These are phyloP conservation scores for Pichia phayaonensis DNA, from an alignment of 805 yeast species.

Conservation along the genomic window DNA sequence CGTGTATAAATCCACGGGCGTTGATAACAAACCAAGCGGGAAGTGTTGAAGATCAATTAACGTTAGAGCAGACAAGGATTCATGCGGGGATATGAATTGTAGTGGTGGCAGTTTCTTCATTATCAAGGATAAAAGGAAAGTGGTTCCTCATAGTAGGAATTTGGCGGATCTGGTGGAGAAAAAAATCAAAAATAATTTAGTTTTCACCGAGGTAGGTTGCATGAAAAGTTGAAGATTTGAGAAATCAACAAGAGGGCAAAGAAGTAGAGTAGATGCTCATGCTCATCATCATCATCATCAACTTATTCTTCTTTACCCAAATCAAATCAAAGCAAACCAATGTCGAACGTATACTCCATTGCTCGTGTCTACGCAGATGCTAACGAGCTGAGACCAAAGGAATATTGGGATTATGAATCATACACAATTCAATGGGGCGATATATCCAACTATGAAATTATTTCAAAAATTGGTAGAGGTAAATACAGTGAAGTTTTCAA, in stretches of 20 bases:
- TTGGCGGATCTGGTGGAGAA: too few species aligned
- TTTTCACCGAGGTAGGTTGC: too few species aligned
- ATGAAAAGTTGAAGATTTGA: too few species aligned
- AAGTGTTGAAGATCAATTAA: neutral
- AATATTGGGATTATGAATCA: slow-evolving; percentile 76
- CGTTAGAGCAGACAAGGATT: neutral
- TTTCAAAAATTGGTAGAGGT: slow-evolving; percentile 83
- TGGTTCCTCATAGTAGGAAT: too few species aligned
- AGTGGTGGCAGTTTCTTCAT: neutral
- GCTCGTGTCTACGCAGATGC: slow-evolving; percentile 79
- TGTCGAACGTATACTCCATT: slow-evolving; percentile 21
- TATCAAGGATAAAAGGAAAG: too few species aligned
- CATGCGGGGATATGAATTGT: neutral
- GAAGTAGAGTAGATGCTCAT: too few species aligned
- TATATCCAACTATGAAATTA: slow-evolving; percentile 78
- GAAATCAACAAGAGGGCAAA: neutral
- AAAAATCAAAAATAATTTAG: too few species aligned
- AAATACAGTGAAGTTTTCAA: slow-evolving; percentile 91
- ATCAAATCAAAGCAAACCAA: neutral
- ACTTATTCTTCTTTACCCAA: too few species aligned
- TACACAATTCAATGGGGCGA: slow-evolving; percentile 76
- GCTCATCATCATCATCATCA: too few species aligned
- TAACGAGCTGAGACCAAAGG: slow-evolving; percentile 63
- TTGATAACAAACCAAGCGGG: slow-evolving; percentile 9
- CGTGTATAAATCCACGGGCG: slow-evolving; percentile 6